Percentiles rank a stretch among this genome's conserved stretches.
These are phyloP conservation scores for Neltuma alba DNA, from an alignment of 306 rosid species.

Conservation along the genomic window DNA sequence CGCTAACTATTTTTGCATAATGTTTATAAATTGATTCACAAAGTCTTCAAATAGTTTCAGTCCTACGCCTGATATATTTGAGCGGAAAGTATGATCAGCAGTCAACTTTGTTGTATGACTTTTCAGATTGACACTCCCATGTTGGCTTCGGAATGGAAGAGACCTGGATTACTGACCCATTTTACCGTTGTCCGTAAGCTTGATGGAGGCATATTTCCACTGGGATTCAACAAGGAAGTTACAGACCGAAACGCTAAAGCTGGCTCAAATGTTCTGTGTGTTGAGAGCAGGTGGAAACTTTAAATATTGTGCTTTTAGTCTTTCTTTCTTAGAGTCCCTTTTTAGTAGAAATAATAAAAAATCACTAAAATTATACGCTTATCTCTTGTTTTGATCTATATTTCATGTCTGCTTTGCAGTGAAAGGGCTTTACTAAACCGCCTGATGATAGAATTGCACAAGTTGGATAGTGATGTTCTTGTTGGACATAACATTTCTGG, in stretches of 20 bases:
- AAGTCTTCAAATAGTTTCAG: constrained; percentile 4
- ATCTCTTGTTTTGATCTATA: constrained; percentile 38
- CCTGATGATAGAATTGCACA: constrained; percentile 77
- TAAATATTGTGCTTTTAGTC: constrained; percentile 16
- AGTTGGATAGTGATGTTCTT: constrained; percentile 88
- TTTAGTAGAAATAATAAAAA: constrained; percentile 5
- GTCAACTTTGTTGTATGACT: constrained; percentile 40
- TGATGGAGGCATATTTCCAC: constrained; percentile 85
- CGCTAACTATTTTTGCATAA: not conserved
- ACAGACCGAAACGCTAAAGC: constrained; percentile 72
- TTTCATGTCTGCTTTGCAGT: constrained; percentile 57
- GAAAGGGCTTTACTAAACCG: constrained; percentile 90
- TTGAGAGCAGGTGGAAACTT: constrained; percentile 74
- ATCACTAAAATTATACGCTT: constrained; percentile 25
- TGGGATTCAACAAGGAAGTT: constrained; percentile 80
- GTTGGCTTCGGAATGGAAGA: constrained; percentile 91
- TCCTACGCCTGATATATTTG: constrained; percentile 11
- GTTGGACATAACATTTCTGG: constrained; percentile 98
- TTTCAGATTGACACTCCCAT: constrained; percentile 92
- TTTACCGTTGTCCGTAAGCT: constrained; percentile 93
- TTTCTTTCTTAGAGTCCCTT: constrained; percentile 7
- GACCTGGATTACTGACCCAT: constrained; percentile 81
- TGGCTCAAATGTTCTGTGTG: constrained; percentile 70
- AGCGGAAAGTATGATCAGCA: constrained; percentile 18
- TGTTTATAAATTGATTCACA: not conserved